Evolutionary conservation across 2,329 filamentous ascomycete species (phyloP).

Genomic region (Aotearoamyces nothofagi): DNA sequence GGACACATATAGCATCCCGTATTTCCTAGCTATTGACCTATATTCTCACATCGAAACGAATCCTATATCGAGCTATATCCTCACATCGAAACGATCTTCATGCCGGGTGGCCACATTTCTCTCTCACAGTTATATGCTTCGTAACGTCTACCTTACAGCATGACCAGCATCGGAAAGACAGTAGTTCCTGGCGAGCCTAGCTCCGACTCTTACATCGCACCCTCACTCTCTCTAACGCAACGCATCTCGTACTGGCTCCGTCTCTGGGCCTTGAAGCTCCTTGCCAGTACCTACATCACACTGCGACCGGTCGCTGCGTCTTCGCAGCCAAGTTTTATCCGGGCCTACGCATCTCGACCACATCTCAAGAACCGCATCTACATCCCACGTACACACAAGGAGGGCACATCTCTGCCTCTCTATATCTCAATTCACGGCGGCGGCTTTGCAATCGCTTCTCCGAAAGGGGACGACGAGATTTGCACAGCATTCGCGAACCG

Average conservation of each 20-base stretch:
- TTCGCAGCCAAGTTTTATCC: slow-evolving; percentile 10
- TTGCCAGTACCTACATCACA: not conserved
- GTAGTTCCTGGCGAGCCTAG: too few relatives aligned
- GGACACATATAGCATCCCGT: too few relatives aligned
- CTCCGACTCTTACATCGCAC: not conserved
- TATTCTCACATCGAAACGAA: too few relatives aligned
- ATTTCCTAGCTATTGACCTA: too few relatives aligned
- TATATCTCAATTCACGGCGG: slow-evolving; percentile 37
- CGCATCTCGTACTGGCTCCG: not conserved
- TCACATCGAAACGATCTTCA: too few relatives aligned
- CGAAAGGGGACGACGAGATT: slow-evolving; percentile 30
- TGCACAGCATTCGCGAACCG: slow-evolving; percentile 26
- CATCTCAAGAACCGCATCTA: slow-evolving; percentile 21
- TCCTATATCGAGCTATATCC: too few relatives aligned
- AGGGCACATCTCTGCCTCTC: slow-evolving; percentile 21
- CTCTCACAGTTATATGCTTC: too few relatives aligned
- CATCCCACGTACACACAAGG: slow-evolving; percentile 22
- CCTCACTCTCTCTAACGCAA: not conserved
- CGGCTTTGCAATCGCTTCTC: slow-evolving; percentile 29
- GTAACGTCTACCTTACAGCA: too few relatives aligned
- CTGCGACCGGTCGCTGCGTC: not conserved
- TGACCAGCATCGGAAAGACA: too few relatives aligned
- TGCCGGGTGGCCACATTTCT: too few relatives aligned
- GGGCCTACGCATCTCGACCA: slow-evolving; percentile 16
- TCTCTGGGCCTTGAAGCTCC: not conserved